A percentile compares a stretch with the other conserved stretches of the same genome.
These are phyloP conservation scores for Ogataea corticis DNA, from an alignment of 805 yeast genomes.

Conservation along the genomic window DNA sequence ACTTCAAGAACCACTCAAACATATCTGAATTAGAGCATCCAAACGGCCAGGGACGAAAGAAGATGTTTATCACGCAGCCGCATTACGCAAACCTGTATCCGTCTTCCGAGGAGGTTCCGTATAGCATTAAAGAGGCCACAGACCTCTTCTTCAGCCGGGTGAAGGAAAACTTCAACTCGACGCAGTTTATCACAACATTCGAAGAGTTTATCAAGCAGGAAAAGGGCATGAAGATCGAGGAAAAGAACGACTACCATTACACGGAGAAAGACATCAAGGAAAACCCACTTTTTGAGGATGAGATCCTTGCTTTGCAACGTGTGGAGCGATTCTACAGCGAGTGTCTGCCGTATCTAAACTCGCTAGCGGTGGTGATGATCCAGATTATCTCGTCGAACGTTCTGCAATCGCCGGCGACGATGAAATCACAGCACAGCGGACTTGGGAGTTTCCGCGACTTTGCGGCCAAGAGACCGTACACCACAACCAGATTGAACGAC, in stretches of 20 bases:
- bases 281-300: slow-evolving; percentile 38
- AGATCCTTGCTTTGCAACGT: slow-evolving; percentile 46
- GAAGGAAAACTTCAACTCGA: slow-evolving; percentile 63
- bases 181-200: slow-evolving; percentile 72
- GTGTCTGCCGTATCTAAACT: slow-evolving; percentile 55
- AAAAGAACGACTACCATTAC: slow-evolving; percentile 18
- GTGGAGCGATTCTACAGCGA: slow-evolving; percentile 61
- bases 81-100: slow-evolving; percentile 37
- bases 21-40: slow-evolving; percentile 32
- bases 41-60: slow-evolving; percentile 34
- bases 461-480: slow-evolving; percentile 23
- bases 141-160: slow-evolving; percentile 62
- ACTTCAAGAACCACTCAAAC: slow-evolving; percentile 26
- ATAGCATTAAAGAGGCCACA: slow-evolving; percentile 78
- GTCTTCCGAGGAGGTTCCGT: slow-evolving; percentile 49
- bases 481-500: slow-evolving; percentile 17
- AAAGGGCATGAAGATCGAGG: slow-evolving; percentile 18
- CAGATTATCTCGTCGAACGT: slow-evolving; percentile 61
- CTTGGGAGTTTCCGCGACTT: neutral
- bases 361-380: slow-evolving; percentile 62
- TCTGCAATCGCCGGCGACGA: slow-evolving; percentile 24
- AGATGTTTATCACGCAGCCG: slow-evolving; percentile 34
- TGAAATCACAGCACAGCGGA: slow-evolving; percentile 17
- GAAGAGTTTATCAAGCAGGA: slow-evolving; percentile 73
- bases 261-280: slow-evolving; percentile 30